A percentile compares a stretch with the other conserved stretches of the same genome.
Evolutionary conservation across 805 yeast genomes (phyloP).

Genomic region (Candida cerambycidarum): DNA sequence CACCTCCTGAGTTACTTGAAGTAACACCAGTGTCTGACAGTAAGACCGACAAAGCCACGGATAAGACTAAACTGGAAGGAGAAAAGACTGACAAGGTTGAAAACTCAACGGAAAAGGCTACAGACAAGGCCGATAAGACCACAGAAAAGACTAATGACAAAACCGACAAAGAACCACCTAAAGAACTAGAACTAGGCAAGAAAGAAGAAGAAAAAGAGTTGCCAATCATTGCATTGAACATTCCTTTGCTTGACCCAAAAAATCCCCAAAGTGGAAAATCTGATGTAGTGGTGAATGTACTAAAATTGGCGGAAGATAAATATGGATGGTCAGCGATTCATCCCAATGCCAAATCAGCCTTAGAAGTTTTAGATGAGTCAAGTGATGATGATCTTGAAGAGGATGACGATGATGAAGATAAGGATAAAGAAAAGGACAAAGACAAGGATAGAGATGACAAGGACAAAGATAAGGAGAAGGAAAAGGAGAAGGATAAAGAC

Average conservation of each 20-base stretch:
- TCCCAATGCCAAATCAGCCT: slow-evolving; percentile 61
- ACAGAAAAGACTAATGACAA: background rate
- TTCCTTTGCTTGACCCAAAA: slow-evolving; percentile 49
- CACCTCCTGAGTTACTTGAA: slow-evolving; percentile 24
- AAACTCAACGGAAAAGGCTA: background rate
- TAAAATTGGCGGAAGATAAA: slow-evolving; percentile 75
- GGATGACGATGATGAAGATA: slow-evolving; percentile 28
- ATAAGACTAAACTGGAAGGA: background rate
- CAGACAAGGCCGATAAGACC: background rate
- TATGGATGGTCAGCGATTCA: slow-evolving; percentile 77
- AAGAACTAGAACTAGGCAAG: slow-evolving; percentile 13
- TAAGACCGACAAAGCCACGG: no score
- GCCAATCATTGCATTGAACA: slow-evolving; percentile 56
- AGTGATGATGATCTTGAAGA: slow-evolving; percentile 33
- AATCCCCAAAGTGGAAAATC: slow-evolving; percentile 56
- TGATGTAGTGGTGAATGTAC: slow-evolving; percentile 68
- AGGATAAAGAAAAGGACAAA: slow-evolving; percentile 19
- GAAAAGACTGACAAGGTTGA: slow-evolving; percentile 4
- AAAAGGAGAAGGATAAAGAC: slow-evolving; percentile 59
- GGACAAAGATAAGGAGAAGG: slow-evolving; percentile 39
- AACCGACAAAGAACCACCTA: slow-evolving; percentile 9
- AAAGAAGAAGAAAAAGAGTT: slow-evolving; percentile 24
- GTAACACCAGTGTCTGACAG: slow-evolving; percentile 4
- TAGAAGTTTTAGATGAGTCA: slow-evolving; percentile 46
- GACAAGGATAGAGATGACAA: slow-evolving; percentile 13